Evolutionary conservation across 768 basidiomycete species (phyloP).

Genomic region (Crepidotus variabilis): DNA sequence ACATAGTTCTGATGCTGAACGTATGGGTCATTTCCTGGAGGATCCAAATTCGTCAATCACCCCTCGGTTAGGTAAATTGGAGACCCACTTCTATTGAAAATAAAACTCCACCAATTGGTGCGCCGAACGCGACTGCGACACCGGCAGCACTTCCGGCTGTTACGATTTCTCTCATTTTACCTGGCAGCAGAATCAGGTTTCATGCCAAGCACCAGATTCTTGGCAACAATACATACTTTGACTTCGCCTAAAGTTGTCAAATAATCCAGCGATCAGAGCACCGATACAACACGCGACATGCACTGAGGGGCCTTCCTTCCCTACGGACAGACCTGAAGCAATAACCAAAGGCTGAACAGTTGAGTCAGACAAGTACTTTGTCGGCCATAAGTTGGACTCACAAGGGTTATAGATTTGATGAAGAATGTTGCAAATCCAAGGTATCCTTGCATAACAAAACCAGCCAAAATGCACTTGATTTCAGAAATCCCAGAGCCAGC

Average conservation of each 20-base stretch:
- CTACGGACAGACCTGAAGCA: constrained; percentile 93
- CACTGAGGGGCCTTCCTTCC: constrained; percentile 97
- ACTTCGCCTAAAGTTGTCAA: constrained; percentile 78
- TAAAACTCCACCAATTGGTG: constrained; percentile 95
- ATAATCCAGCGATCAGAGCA: constrained; percentile 81
- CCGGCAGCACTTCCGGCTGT: constrained; percentile 97
- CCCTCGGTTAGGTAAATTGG: neutral
- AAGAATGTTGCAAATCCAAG: constrained; percentile 85
- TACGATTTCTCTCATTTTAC: constrained; percentile 85
- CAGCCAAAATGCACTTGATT: constrained; percentile 96
- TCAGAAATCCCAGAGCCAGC: constrained; percentile 98
- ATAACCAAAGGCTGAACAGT: constrained; percentile 85
- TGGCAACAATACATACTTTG: constrained; percentile 57
- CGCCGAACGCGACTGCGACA: constrained; percentile 97
- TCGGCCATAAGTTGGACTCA: constrained; percentile 32
- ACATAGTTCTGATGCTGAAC: constrained; percentile 98
- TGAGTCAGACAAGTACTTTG: neutral
- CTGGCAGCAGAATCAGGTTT: constrained; percentile 25
- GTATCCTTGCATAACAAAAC: constrained; percentile 96
- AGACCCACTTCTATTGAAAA: constrained; percentile 88
- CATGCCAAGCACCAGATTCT: neutral
- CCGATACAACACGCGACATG: constrained; percentile 97
- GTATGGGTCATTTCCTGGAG: constrained; percentile 95
- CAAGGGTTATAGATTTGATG: constrained; percentile 92
- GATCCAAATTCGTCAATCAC: neutral